Conservation (phyloP, 2,329 filamentous ascomycete species). For the Diaporthe eres region DNA sequence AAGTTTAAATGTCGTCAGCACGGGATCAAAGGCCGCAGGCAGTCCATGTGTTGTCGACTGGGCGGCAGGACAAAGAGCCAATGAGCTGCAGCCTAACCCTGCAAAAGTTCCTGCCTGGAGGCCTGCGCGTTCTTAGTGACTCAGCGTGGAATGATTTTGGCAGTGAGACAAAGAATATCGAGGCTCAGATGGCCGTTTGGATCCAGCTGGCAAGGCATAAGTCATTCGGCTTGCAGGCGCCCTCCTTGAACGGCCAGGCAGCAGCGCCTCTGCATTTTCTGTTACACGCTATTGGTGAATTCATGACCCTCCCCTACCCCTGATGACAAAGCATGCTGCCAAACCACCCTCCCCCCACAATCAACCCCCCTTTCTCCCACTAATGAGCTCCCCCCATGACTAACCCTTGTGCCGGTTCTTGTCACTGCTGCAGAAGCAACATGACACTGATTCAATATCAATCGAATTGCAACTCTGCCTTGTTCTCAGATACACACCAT, state of each 20-base stretch:
- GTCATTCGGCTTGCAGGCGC: neutral
- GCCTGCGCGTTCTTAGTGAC: neutral
- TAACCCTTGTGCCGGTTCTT: neutral
- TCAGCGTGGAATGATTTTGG: neutral
- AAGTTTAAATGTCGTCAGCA: neutral
- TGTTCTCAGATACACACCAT: neutral
- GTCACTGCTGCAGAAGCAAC: neutral
- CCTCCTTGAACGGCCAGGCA: neutral
- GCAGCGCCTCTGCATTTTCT: conserved; percentile 7
- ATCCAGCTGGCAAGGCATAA: neutral
- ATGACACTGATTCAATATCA: neutral
- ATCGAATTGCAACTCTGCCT: neutral
- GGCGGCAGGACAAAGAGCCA: neutral
- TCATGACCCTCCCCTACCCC: neutral
- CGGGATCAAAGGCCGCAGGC: neutral
- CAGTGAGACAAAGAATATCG: neutral
- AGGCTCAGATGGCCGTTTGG: neutral
- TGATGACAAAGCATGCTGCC: neutral
- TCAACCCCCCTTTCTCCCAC: neutral
- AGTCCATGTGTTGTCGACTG: neutral
- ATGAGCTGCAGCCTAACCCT: conserved; percentile 20
- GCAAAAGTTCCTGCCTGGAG: conserved; percentile 26
- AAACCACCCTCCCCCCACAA: neutral
- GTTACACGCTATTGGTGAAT: conserved; percentile 33
- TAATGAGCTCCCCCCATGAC: neutral